phyloP scores from a whole-genome alignment of 2,329 filamentous ascomycete genomes.

The Incumbomyces lentus region DNA sequence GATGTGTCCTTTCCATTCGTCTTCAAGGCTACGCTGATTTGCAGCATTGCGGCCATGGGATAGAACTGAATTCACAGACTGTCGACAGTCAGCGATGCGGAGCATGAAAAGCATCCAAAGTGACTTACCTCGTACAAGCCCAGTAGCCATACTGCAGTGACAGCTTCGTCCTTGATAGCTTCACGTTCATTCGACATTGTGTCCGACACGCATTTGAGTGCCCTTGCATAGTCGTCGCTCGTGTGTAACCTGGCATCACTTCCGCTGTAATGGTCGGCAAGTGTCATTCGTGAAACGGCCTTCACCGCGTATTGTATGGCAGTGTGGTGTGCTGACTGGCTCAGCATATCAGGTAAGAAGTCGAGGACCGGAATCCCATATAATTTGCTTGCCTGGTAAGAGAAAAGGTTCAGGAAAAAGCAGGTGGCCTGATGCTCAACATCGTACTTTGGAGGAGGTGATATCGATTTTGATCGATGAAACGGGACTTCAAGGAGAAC shows the following conservation, averaged over 20 bases:
- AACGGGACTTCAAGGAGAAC: background rate
- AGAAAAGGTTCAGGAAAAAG: constrained; percentile 20
- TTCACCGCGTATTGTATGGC: constrained; percentile 13
- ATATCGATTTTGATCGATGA: constrained; percentile 1
- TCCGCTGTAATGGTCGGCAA: constrained; percentile 19
- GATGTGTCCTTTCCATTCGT: constrained; percentile 19
- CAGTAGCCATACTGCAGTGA: constrained; percentile 19
- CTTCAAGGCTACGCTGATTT: constrained; percentile 4
- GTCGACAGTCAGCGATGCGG: background rate
- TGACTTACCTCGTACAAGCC: constrained; percentile 16
- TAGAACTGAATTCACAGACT: constrained; percentile 16
- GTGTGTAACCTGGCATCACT: constrained; percentile 16
- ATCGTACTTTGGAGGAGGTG: constrained; percentile 15
- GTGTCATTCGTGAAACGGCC: constrained; percentile 18
- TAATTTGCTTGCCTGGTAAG: constrained; percentile 16
- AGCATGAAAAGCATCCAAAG: background rate
- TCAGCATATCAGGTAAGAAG: constrained; percentile 16
- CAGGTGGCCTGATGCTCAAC: constrained; percentile 19
- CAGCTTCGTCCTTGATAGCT: constrained; percentile 17
- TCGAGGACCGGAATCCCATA: constrained; percentile 19
- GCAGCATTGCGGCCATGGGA: constrained; percentile 10
- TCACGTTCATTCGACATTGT: constrained; percentile 12
- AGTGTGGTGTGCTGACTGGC: constrained; percentile 8
- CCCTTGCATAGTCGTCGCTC: constrained; percentile 15
- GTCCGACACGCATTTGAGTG: constrained; percentile 12